Percentiles rank a stretch among this genome's conserved stretches.
phyloP scores from a whole-genome alignment of 148 eudicot species.

The Persicaria maculosa region DNA sequence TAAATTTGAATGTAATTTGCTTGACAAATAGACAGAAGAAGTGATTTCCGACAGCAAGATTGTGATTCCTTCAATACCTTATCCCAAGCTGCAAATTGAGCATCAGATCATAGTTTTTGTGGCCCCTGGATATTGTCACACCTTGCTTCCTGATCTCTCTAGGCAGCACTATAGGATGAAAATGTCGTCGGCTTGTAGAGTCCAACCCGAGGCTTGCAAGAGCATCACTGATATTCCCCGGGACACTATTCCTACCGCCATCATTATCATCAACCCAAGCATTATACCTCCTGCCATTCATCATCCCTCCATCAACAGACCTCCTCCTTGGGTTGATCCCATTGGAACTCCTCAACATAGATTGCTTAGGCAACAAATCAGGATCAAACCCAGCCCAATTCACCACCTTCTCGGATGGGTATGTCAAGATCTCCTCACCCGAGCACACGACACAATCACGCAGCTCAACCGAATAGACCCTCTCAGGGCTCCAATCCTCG shows the following conservation, averaged over 20 bases:
- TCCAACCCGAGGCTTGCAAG: slow-evolving; percentile 22
- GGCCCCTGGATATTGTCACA: slow-evolving; percentile 62
- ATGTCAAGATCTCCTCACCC: slow-evolving; percentile 2
- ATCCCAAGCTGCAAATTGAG: slow-evolving; percentile 91
- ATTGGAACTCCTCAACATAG: background rate
- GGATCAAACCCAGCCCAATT: slow-evolving; percentile 6
- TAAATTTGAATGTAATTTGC: background rate
- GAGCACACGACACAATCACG: background rate
- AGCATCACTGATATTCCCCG: slow-evolving; percentile 18
- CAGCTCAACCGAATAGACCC: slow-evolving; percentile 1
- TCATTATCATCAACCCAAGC: slow-evolving; percentile 27
- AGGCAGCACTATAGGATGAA: slow-evolving; percentile 30
- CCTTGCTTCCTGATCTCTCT: slow-evolving; percentile 49
- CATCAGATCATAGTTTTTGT: slow-evolving; percentile 88
- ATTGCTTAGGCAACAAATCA: background rate
- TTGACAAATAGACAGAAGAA: background rate
- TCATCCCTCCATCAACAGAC: slow-evolving; percentile 37
- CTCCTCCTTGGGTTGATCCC: slow-evolving; percentile 26
- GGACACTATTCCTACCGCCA: slow-evolving; percentile 15
- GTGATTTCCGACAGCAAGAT: background rate
- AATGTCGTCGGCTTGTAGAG: slow-evolving; percentile 14
- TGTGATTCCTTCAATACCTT: slow-evolving; percentile 36
- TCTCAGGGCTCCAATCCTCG: background rate
- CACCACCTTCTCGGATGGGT: slow-evolving; percentile 10
- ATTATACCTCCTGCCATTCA: slow-evolving; percentile 24